Evolutionary conservation across 1,139 yeast species (phyloP), one percentile per base, ranked within the genome.

Genomic region (Kodamaea alishanica): DNA sequence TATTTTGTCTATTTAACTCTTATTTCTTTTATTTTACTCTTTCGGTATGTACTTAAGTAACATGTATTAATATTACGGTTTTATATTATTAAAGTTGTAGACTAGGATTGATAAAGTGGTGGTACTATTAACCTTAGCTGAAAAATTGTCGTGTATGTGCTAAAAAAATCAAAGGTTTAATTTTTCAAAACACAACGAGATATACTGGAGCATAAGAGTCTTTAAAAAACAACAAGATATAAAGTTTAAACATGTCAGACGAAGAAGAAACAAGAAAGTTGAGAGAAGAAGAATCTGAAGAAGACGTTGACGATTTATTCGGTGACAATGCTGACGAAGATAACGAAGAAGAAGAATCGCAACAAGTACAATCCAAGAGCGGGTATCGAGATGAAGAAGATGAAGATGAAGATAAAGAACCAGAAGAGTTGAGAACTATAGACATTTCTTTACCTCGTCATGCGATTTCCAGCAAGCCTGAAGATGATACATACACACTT

Each of bases 371-470:
- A 8, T 46, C 39, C 23, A 48, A 41, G 20, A 46, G 41, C 23
- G 49, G 34, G 12, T 48, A 40, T 8, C 47, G 42, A 11, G 49
- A 43, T 8, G 50, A 40, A 4, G 48, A 51, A 1, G 49, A 47
- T 3, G 50, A 50, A 8, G 60, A 49, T 3, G 50, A 46, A 3
- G 70, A 63, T 5, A 66, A 65, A 2, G 64, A 58, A 8, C 71
- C 52, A 2, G 59, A 54, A 8, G 64, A 54, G 6, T 58, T 75
- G 38, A 79, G 71, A 42, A 68, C 70, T 15, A 69, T 77, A 10
- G 84, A 82, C 41, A 68, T 85, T 29, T 79, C 86, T 7, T 61
- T 88, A 34, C 84, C 94, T 3, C 79, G 94, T 55, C 95, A 86
- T 57, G 84, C 84, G 24, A 65, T 79, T 26, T 63, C 77, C 4